Conservation (phyloP, 106 monocot genomes). For the Apostasia shenzhenica region DNA sequence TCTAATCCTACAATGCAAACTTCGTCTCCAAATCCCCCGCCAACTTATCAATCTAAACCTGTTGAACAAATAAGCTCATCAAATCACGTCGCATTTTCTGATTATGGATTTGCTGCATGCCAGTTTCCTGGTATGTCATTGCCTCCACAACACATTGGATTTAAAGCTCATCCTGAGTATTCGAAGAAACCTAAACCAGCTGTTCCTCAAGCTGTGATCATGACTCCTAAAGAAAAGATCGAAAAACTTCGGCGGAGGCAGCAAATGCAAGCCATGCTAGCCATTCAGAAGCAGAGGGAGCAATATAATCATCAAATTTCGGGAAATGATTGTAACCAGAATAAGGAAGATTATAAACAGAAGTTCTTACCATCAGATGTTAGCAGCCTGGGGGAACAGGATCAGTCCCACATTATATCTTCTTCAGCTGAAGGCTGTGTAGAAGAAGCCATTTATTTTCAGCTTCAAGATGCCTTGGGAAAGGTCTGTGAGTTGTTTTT, state of each 20-base stretch:
- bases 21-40: conserved; percentile 12
- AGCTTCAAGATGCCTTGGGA: conserved; percentile 64
- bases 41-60: conserved; percentile 19
- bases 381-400: conserved; percentile 23
- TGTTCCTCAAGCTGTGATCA: conserved; percentile 23
- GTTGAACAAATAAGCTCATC: conserved; percentile 21
- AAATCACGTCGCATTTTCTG: conserved; percentile 35
- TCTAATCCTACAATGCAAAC: conserved; percentile 5
- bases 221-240: conserved; percentile 96
- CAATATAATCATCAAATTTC: conserved; percentile 52
- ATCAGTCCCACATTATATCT: conserved; percentile 34
- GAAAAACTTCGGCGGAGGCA: conserved; percentile 83
- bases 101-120: conserved; percentile 43
- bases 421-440: conserved; percentile 32
- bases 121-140: conserved; percentile 28
- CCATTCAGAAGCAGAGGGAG: conserved; percentile 87
- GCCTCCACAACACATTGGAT: conserved; percentile 14
- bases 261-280: conserved; percentile 86
- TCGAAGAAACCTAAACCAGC: conserved; percentile 22
- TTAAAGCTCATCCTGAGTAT: conserved; percentile 16
- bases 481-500: conserved; percentile 40
- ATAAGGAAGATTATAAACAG: conserved; percentile 19
- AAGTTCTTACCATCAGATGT: conserved; percentile 30
- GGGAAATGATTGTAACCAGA: conserved; percentile 30
- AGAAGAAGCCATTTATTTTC: conserved; percentile 56